Percentiles rank a stretch among this genome's conserved stretches.
Conservation (phyloP, 495 filamentous ascomycete genomes). For the Penicillium herquei region DNA sequence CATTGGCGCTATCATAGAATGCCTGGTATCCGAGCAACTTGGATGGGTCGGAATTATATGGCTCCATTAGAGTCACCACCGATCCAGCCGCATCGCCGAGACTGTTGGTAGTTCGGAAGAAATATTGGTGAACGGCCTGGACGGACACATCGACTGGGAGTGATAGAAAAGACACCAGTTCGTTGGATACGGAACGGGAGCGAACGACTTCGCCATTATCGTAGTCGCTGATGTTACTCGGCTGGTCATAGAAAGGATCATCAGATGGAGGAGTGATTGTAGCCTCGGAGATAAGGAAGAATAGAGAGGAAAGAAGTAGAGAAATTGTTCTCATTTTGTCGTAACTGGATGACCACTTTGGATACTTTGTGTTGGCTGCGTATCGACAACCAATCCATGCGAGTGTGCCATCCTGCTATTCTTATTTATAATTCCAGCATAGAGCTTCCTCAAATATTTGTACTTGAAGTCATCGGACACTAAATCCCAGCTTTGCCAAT, state of each 20-base stretch:
- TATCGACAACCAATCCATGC: too few species aligned
- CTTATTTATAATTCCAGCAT: too few species aligned
- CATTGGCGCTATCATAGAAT: slow-evolving; percentile 15
- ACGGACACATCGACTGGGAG: slow-evolving; percentile 10
- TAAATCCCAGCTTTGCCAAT: too few species aligned
- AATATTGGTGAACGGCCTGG: slow-evolving; percentile 14
- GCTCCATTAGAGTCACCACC: slow-evolving; percentile 22
- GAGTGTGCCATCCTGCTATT: too few species aligned
- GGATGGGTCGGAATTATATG: slow-evolving; percentile 15
- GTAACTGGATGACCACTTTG: too few species aligned
- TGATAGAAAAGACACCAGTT: slow-evolving; percentile 8
- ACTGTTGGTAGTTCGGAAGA: slow-evolving; percentile 24
- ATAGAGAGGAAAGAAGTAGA: background rate
- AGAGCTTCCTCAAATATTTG: too few species aligned
- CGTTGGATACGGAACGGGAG: slow-evolving; percentile 8
- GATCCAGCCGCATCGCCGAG: slow-evolving; percentile 16
- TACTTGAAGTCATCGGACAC: too few species aligned
- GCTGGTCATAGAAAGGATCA: background rate
- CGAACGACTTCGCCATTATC: slow-evolving; percentile 17
- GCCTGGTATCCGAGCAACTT: slow-evolving; percentile 21
- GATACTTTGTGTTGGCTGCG: too few species aligned
- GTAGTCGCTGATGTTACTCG: background rate
- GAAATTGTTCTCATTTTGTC: background rate
- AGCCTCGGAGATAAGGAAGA: background rate
- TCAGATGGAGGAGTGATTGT: background rate